Evolutionary conservation across 2,329 filamentous ascomycete genomes (phyloP).

Genomic region (Aspergillaceae sp.): DNA sequence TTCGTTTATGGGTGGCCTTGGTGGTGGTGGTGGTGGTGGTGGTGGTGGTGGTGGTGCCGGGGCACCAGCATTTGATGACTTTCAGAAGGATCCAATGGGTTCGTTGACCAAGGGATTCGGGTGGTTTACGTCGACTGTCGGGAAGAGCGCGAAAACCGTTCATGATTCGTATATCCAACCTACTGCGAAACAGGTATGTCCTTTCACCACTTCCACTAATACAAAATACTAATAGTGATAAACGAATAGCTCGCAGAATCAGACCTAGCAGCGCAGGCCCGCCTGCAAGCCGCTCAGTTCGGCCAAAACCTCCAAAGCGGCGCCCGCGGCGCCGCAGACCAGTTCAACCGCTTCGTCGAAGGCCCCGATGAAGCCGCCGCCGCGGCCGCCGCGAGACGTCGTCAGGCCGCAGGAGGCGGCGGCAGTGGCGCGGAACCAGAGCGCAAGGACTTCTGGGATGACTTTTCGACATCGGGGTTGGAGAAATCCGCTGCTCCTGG

Average conservation of each 20-base stretch:
- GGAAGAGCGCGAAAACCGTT: slow-evolving; percentile 82
- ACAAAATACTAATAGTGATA: slow-evolving; percentile 1
- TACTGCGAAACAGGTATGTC: slow-evolving; percentile 70
- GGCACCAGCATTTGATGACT: slow-evolving; percentile 69
- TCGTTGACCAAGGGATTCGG: slow-evolving; percentile 88
- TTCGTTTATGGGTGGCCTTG: slow-evolving; percentile 7
- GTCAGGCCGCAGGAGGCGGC: not conserved
- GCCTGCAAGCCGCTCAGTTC: slow-evolving; percentile 47
- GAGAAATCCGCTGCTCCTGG: slow-evolving; percentile 10
- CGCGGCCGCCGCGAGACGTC: slow-evolving; percentile 39
- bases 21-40: slow-evolving; percentile 28
- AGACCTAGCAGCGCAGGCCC: slow-evolving; percentile 64
- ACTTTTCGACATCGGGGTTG: slow-evolving; percentile 61
- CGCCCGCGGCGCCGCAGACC: slow-evolving; percentile 65
- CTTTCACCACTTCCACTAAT: not conserved
- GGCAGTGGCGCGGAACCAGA: slow-evolving; percentile 42
- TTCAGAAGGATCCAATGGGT: slow-evolving; percentile 82
- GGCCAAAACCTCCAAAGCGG: slow-evolving; percentile 56
- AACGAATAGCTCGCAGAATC: slow-evolving; percentile 62
- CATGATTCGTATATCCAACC: slow-evolving; percentile 90
- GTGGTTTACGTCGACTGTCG: slow-evolving; percentile 82
- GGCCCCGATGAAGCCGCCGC: slow-evolving; percentile 45
- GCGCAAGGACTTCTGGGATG: slow-evolving; percentile 85
- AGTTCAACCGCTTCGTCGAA: slow-evolving; percentile 82
- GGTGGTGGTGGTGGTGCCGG: slow-evolving; percentile 31